Percentiles rank a stretch among this genome's conserved stretches.
Conservation (phyloP, 495 filamentous ascomycete species). For the Penicillium salamii region DNA sequence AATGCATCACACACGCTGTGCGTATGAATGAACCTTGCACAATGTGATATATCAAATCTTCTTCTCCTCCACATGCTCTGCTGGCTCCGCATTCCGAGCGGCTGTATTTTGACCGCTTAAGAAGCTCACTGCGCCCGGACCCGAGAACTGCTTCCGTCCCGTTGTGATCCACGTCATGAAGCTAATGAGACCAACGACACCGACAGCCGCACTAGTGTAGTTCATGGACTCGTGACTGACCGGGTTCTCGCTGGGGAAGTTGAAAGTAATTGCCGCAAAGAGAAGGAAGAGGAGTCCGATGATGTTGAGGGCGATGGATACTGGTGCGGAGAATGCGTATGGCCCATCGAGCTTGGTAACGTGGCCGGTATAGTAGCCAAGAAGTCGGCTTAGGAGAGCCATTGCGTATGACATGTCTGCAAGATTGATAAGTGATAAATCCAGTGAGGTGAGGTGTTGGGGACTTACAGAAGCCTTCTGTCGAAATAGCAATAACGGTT, state of each 20-base stretch:
- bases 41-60: neutral
- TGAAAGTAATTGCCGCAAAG: conserved; percentile 56
- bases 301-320: conserved; percentile 48
- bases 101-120: conserved; percentile 12
- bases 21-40: too few species aligned
- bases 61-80: neutral
- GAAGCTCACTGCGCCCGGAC: conserved; percentile 34
- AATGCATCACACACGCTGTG: too few species aligned
- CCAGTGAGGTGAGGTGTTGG: neutral
- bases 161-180: conserved; percentile 52
- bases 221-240: conserved; percentile 56
- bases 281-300: conserved; percentile 52
- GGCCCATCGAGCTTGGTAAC: conserved; percentile 36
- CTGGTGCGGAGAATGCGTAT: conserved; percentile 30
- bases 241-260: conserved; percentile 51
- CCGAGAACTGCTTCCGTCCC: conserved; percentile 50
- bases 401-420: conserved; percentile 57
- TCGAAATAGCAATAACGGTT: conserved; percentile 55
- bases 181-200: conserved; percentile 50
- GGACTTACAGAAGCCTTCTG: conserved; percentile 55
- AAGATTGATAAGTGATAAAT: conserved; percentile 9
- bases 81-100: neutral
- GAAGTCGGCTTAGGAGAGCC: conserved; percentile 49
- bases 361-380: conserved; percentile 47
- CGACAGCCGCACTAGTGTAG: conserved; percentile 56